Base-by-base conservation (phyloP, 116 monocot genomes). In the Cymodocea nodosa region DNA sequence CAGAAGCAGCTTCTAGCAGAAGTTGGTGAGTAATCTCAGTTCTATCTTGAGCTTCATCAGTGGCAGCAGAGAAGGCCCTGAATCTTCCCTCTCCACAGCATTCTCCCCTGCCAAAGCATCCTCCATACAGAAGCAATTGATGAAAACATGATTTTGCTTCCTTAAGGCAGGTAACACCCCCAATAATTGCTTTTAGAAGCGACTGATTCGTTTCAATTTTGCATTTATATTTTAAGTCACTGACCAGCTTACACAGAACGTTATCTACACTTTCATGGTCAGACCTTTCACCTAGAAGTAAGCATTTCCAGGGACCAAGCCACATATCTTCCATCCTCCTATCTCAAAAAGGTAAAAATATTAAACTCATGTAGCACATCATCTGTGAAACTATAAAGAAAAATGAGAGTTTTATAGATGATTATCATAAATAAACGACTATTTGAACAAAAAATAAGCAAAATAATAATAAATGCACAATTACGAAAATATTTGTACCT, bases 271-370 rank as follows among this genome's bases (percentile, higher is more conserved):
- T 19, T 71, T 81, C 35, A 70, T 22, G 3, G 35, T 76, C 60
- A 37, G 63, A 73, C 39, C 18, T 71, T 9, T 76, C 70, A 58
- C 91, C 97, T 54, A 81, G 73, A 66, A 97, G 73, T 76, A 91
- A 79, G 82, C 87, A 97, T 60, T 73, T 67, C 97, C 97, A 97
- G 20, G 97, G 80, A 68, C 97, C 97, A 51, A 97, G 57, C 91
- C 97, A 97, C 23, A 64, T 76, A 49, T 85, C 83, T 73, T 97
- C 97, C 63, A 91, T 83, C 54, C 61, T 69, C 72, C 97, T 97
- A 75, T 23, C 17, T 64, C 15, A 71, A 55, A 57, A 75, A 70
- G 51, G 13, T 35, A 35, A 48, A n/a, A 40, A 44, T 2, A 50
- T 67, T 67, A n/a, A 35, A 35, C 8, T 37, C 16, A n/a, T 0